Percentiles rank a stretch among this genome's conserved stretches.
These are phyloP conservation scores for Aspergillus tanneri DNA, from an alignment of 2,329 filamentous ascomycete genomes.

Conservation along the genomic window DNA sequence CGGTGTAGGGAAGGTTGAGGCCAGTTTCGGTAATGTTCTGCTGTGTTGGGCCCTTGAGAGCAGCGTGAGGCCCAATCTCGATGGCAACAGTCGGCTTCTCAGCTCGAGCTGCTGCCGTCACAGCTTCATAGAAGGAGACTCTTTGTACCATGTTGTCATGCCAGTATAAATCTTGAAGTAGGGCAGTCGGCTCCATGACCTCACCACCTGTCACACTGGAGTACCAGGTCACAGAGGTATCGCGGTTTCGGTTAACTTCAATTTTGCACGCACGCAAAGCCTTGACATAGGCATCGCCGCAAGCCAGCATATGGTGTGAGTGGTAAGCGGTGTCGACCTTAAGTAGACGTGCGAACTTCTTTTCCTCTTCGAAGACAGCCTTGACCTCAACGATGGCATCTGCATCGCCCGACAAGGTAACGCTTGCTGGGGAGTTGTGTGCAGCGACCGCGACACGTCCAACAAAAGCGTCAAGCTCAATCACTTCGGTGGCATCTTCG, in stretches of 20 bases:
- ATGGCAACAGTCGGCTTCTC: neutral
- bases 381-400: conserved; percentile 36
- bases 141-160: neutral
- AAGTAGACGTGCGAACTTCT: conserved; percentile 42
- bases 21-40: neutral
- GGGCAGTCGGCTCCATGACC: conserved; percentile 2
- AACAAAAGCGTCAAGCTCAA: conserved; percentile 19
- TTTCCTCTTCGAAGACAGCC: conserved; percentile 33
- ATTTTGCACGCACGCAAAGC: conserved; percentile 14
- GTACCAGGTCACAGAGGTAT: conserved; percentile 6
- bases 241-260: neutral
- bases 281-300: conserved; percentile 31
- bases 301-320: conserved; percentile 44
- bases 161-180: conserved; percentile 2
- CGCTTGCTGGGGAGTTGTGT: conserved; percentile 43
- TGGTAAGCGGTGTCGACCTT: conserved; percentile 49
- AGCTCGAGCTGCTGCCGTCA: neutral
- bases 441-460: conserved; percentile 37
- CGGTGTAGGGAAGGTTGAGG: conserved; percentile 1
- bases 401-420: conserved; percentile 49
- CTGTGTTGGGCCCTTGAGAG: conserved; percentile 26
- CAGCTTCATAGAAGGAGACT: neutral
- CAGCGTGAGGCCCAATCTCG: conserved; percentile 37
- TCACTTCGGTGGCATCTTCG: conserved; percentile 5
- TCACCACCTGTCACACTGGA: conserved; percentile 3